phyloP scores from a whole-genome alignment of 768 basidiomycete genomes.

The Boletus reticuloceps region DNA sequence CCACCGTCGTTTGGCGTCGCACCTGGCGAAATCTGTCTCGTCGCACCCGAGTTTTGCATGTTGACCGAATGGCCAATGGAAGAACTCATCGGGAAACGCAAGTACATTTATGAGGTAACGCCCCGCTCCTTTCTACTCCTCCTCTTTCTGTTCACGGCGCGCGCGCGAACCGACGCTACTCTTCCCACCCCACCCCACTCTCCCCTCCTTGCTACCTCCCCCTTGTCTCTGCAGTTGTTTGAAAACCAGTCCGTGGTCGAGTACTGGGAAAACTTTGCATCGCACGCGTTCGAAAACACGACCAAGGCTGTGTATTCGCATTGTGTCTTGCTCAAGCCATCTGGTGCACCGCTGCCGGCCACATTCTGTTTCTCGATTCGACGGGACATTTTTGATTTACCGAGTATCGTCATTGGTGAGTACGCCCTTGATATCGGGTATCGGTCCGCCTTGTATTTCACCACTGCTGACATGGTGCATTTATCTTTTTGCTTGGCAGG shows the following conservation, averaged over 20 bases:
- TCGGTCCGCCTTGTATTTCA: no score
- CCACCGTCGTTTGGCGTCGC: slow-evolving; percentile 95
- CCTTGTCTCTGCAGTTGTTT: slow-evolving; percentile 58
- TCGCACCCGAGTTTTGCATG: slow-evolving; percentile 94
- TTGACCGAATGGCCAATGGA: slow-evolving; percentile 88
- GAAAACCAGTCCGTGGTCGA: slow-evolving; percentile 94
- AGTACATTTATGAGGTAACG: slow-evolving; percentile 44
- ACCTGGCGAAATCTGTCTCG: slow-evolving; percentile 98
- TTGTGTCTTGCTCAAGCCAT: slow-evolving; percentile 84
- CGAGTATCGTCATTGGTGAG: slow-evolving; percentile 84
- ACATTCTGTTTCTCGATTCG: slow-evolving; percentile 97
- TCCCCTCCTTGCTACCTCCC: neutral
- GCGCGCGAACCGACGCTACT: slow-evolving; percentile 6
- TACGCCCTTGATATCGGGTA: neutral
- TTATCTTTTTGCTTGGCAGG: slow-evolving; percentile 41
- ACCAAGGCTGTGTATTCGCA: slow-evolving; percentile 94
- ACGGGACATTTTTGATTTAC: slow-evolving; percentile 87
- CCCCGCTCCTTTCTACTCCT: slow-evolving; percentile 5
- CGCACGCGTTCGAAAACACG: slow-evolving; percentile 96
- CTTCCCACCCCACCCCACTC: neutral
- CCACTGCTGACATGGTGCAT: neutral
- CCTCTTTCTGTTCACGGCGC: slow-evolving; percentile 19
- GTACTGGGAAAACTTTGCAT: slow-evolving; percentile 96
- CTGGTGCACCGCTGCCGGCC: slow-evolving; percentile 80
- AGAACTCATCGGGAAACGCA: slow-evolving; percentile 62